Percentiles rank a stretch among this genome's conserved stretches.
phyloP scores from a whole-genome alignment of 306 rosid genomes.

The Macrotyloma uniflorum region DNA sequence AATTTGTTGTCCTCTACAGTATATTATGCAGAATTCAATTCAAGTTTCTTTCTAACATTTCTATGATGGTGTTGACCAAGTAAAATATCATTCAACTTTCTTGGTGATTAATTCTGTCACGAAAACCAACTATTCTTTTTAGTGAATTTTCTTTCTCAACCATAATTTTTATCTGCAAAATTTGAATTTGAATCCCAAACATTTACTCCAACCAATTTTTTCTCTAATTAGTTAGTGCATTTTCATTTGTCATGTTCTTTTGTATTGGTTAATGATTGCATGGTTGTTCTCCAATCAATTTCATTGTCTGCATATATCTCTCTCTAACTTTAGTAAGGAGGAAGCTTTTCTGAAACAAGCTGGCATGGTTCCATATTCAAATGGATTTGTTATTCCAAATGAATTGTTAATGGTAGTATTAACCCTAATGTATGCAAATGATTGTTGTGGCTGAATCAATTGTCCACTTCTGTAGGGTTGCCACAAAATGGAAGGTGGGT shows the following conservation, averaged over 20 bases:
- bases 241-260: background rate
- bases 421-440: slow-evolving; percentile 15
- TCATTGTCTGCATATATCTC: slow-evolving; percentile 10
- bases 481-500: slow-evolving; percentile 35
- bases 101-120: no score
- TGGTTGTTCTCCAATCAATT: slow-evolving; percentile 33
- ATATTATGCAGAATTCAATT: no score
- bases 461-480: slow-evolving; percentile 22
- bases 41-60: no score
- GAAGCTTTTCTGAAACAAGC: slow-evolving; percentile 33
- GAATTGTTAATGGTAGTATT: slow-evolving; percentile 34
- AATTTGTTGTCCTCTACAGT: no score
- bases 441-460: slow-evolving; percentile 22
- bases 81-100: no score
- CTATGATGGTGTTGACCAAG: no score
- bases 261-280: slow-evolving; percentile 21
- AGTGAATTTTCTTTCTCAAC: no score
- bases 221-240: background rate
- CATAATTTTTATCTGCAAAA: no score
- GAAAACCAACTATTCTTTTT: no score
- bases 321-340: slow-evolving; percentile 26
- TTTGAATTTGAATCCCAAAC: no score
- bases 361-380: slow-evolving; percentile 37
- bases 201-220: background rate
- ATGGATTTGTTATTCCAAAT: slow-evolving; percentile 20